Conservation (phyloP, 768 basidiomycete genomes). For the Leccinum uliginosum region DNA sequence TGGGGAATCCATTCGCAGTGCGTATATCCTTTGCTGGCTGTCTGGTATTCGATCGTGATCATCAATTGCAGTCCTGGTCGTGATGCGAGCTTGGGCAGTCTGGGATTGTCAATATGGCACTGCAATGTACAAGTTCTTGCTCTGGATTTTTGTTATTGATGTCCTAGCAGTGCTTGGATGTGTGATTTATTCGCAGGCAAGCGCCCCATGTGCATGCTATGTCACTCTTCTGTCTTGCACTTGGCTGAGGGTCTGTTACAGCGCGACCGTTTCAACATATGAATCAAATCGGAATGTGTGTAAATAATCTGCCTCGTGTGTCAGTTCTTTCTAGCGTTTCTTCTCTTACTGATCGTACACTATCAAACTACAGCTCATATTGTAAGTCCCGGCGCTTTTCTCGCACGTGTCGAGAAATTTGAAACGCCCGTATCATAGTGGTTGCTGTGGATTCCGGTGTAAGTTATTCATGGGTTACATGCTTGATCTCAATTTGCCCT, state of each 20-base stretch:
- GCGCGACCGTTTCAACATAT: background rate
- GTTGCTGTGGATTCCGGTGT: slow-evolving; percentile 9
- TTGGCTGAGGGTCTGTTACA: background rate
- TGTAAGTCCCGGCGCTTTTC: slow-evolving; percentile 3
- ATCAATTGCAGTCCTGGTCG: slow-evolving; percentile 14
- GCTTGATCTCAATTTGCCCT: background rate
- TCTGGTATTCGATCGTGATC: background rate
- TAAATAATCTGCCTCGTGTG: background rate
- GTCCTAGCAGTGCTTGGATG: slow-evolving; percentile 1
- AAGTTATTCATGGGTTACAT: background rate
- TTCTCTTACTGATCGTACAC: background rate
- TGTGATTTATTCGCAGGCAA: background rate
- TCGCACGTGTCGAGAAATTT: background rate
- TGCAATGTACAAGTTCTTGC: slow-evolving; percentile 1
- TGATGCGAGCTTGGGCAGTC: slow-evolving; percentile 18
- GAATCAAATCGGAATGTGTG: background rate
- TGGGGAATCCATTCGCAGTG: slow-evolving; percentile 9
- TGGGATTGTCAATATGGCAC: slow-evolving; percentile 13
- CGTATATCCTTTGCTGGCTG: background rate
- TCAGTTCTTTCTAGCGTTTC: background rate
- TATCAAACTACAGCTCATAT: slow-evolving; percentile 2
- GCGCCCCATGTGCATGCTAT: background rate
- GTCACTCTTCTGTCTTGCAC: background rate
- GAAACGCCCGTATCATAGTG: slow-evolving; percentile 9
- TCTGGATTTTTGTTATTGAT: slow-evolving; percentile 6